Evolutionary conservation across 140 eudicot species (phyloP), one percentile per base, ranked within the genome.

Genomic region (Flaveria floridana): DNA sequence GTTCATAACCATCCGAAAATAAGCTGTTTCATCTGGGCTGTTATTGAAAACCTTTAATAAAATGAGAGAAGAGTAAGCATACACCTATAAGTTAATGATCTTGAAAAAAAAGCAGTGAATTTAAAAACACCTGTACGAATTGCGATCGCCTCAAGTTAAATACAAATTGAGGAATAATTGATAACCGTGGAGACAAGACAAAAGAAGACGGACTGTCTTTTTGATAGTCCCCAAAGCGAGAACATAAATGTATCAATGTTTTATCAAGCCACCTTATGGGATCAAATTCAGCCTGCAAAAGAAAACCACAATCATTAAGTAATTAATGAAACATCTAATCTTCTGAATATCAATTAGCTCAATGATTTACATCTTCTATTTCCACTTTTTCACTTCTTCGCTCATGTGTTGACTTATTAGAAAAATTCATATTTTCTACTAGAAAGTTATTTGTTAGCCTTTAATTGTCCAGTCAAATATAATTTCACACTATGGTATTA

Each of bases 11-110:
- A 94, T 94, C 83, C 99, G 85, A 70, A 94, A 94, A 80, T 90
- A 94, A 53, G 99, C 99, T 16, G 99, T 94, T 86, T 94, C 99
- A 84, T 94, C 99, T 2, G 99, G 99, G 52, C 99, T 94, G 89
- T 90, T 88, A 77, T 90, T 90, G 68, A 94, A 94, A 58, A 94
- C 99, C 99, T 94, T 73, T 19, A 52, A 10, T 47, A 68, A 20
- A 75, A 51, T 21, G 75, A 56, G 26, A 47, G 41, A 52, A 70
- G 19, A 73, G 13, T 10, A 9, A 50, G 16, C 21, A 65, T 14
- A 65, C 2, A 7, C 25, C 3, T 8, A 52, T 64, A 41, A 26
- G 4, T 46, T 79, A 2, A 57, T 18, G 19, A 30, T 57, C 53
- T 2, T 13, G 48, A 26, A 71, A 23, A 20, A 30, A 21, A 28